Evolutionary conservation across 2,329 filamentous ascomycete species (phyloP), one percentile per base, ranked within the genome.

Genomic region (Ophiostoma fasciatum): DNA sequence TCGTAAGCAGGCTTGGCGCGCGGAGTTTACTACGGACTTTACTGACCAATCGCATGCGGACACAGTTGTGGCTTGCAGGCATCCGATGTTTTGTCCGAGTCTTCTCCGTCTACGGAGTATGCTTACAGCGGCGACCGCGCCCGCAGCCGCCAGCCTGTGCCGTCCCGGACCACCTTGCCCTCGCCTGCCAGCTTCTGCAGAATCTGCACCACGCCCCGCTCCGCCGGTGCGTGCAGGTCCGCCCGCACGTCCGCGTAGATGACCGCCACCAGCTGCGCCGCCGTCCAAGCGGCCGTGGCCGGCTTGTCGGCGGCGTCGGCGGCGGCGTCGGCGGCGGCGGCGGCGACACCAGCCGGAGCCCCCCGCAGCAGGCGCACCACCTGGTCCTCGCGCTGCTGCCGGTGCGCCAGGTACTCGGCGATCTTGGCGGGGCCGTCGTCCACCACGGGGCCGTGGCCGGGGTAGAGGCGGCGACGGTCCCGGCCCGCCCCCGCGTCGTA

Each of bases 161-260:
- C 52, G 18, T 52, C 47, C 17, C 38, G 51, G 13, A 52, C 46
- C 4, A 80, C 80, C 50, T 66, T 79, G 3, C 77, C 82, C 48
- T 96, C 90, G 11, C 57, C 60, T 52, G 74, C 61, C 45, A 98
- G 59, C 63, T 96, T 96, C 39, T 64, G 59, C 44, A 98, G 55
- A 37, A 96, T 80, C 59, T 88, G 81, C 42, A 77, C 42, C 7
- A 94, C 63, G 2, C 87, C 85, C 28, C 68, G 66, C 43, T 82
- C 74, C 0, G 90, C 90, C 8, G 87, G 78, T 10, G 66, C 51
- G 55, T 87, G 81, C 45, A 96, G 61, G 48, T 66, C 73, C 52
- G 81, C 74, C 0, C 82, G 78, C 17, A 93, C 77, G 48, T 83
- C 76, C 36, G 66, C 68, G 54, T 98, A 98, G 23, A 98, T 83